Conservation (phyloP, 768 basidiomycete species). For the Trametes punicea region DNA sequence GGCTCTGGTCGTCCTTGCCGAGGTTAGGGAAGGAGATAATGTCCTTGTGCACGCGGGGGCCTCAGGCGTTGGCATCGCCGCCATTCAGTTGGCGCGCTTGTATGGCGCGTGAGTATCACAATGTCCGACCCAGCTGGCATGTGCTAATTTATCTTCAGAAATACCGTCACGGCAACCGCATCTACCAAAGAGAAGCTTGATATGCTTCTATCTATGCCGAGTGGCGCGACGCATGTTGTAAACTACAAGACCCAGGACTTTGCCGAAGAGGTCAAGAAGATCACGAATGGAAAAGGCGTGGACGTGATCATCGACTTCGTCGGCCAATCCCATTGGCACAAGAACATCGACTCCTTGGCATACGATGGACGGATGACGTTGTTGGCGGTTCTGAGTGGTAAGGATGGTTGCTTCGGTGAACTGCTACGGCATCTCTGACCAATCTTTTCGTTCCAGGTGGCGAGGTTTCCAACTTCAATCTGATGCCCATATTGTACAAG, state of each 20-base stretch:
- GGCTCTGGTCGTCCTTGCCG: constrained; percentile 62
- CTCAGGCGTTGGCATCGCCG: constrained; percentile 85
- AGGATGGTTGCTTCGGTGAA: constrained; percentile 1
- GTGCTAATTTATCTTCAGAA: constrained; percentile 35
- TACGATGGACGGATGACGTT: constrained; percentile 74
- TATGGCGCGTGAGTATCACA: constrained; percentile 63
- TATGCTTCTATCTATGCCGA: constrained; percentile 64
- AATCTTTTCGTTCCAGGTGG: constrained; percentile 40
- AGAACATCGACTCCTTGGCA: constrained; percentile 68
- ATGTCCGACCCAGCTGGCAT: constrained; percentile 1
- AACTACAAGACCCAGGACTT: constrained; percentile 90
- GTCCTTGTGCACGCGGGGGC: constrained; percentile 91
- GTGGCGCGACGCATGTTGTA: constrained; percentile 69
- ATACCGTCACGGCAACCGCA: constrained; percentile 78
- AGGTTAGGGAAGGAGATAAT: constrained; percentile 64
- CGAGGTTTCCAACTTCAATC: constrained; percentile 48
- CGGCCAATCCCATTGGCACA: constrained; percentile 68
- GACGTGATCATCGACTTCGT: constrained; percentile 87
- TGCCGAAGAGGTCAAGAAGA: constrained; percentile 62
- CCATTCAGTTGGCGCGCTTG: constrained; percentile 79
- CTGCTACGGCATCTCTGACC: neutral
- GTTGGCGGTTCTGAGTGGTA: constrained; percentile 66
- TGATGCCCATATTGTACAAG: constrained; percentile 74
- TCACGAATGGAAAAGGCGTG: constrained; percentile 68
- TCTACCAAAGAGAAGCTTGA: constrained; percentile 81